Percentiles rank a stretch among this genome's conserved stretches.
phyloP scores from a whole-genome alignment of 2,329 filamentous ascomycete genomes.

The Aspergillus cejpii region DNA sequence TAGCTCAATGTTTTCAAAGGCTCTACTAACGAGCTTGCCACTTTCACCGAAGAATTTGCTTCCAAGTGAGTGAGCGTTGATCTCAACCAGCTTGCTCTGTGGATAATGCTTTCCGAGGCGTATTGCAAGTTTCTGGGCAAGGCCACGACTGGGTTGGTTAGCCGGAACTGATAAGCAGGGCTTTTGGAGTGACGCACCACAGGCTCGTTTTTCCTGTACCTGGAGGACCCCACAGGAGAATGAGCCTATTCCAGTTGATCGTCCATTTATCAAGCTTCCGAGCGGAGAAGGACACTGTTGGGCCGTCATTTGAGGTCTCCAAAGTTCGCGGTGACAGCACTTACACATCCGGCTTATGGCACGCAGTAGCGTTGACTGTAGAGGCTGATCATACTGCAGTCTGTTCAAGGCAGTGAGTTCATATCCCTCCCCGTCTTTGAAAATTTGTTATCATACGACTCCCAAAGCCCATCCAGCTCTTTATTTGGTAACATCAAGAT shows the following conservation, averaged over 20 bases:
- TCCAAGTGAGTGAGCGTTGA: conserved; percentile 43
- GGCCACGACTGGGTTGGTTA: conserved; percentile 30
- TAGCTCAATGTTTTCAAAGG: conserved; percentile 40
- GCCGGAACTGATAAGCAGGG: background rate
- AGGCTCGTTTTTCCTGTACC: conserved; percentile 79
- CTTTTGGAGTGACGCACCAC: conserved; percentile 9
- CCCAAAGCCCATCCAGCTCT: conserved; percentile 41
- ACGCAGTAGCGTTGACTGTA: conserved; percentile 39
- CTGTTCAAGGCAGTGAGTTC: conserved; percentile 12
- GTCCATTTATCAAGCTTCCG: conserved; percentile 32
- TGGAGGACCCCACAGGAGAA: conserved; percentile 86
- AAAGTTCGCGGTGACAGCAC: background rate
- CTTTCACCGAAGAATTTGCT: conserved; percentile 47
- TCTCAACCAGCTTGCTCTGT: conserved; percentile 39
- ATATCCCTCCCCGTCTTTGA: background rate
- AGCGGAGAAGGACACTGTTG: conserved; percentile 26
- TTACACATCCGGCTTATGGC: conserved; percentile 37
- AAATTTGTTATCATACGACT: conserved; percentile 30
- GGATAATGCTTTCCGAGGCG: conserved; percentile 40
- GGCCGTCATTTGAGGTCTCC: background rate
- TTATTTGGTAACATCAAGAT: conserved; percentile 34
- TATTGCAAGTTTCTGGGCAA: conserved; percentile 48
- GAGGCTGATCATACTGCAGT: conserved; percentile 40
- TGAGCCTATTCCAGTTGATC: conserved; percentile 47
- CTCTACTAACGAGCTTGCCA: conserved; percentile 39